Evolutionary conservation across 208 protist genomes (phyloP).

Genomic region (Trypanosomatidae sp.): DNA sequence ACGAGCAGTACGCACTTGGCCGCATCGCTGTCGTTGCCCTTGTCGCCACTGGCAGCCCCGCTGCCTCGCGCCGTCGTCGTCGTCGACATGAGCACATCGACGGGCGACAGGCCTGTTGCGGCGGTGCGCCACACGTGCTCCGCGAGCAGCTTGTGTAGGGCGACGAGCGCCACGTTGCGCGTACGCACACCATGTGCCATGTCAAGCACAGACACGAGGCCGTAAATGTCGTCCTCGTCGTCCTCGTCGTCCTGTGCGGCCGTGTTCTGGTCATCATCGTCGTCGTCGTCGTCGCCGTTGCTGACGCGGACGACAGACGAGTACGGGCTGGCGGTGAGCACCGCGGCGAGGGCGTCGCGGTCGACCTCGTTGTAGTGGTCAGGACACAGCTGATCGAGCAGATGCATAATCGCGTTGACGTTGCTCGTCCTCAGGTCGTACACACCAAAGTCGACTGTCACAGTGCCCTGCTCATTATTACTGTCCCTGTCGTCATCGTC

Average conservation of each 20-base stretch:
- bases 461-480: conserved; percentile 12
- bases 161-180: conserved; percentile 16
- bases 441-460: conserved; percentile 84
- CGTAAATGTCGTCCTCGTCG: conserved; percentile 71
- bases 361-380: conserved; percentile 81
- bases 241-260: conserved; percentile 13
- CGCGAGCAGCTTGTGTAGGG: conserved; percentile 36
- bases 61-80: conserved; percentile 5
- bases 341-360: conserved; percentile 54
- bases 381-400: conserved; percentile 76
- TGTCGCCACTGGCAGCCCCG: background rate
- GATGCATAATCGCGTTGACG: conserved; percentile 57
- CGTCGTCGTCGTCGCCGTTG: conserved; percentile 25
- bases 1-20: conserved; percentile 62
- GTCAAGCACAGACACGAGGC: conserved; percentile 54
- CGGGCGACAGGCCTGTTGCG: conserved; percentile 42
- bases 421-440: conserved; percentile 60
- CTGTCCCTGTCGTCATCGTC: conserved; percentile 13
- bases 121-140: conserved; percentile 49
- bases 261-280: background rate
- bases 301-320: conserved; percentile 62
- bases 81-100: conserved; percentile 37
- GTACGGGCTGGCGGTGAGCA: conserved; percentile 44
- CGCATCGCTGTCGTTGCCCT: conserved; percentile 1
- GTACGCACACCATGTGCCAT: conserved; percentile 23